Evolutionary conservation across 805 yeast genomes (phyloP), one percentile per base, ranked within the genome.

Genomic region (Teunomyces stri): DNA sequence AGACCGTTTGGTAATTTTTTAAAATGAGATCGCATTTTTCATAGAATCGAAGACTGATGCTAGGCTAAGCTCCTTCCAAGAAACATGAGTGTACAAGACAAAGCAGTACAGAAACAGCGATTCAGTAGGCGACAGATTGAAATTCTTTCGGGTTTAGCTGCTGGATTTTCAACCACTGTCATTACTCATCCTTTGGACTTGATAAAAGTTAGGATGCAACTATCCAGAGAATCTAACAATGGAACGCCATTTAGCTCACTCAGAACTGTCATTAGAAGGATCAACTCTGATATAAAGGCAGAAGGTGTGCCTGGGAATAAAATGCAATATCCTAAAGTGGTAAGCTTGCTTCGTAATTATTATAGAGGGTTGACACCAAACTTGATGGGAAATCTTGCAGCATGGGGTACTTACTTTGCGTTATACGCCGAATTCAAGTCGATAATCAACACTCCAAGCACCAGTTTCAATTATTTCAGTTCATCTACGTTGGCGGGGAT

Each of bases 141-240:
- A 58, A 59, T 81, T 0, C 60, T 83, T 1, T 75, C 94, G 0
- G 97, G 97, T 0, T 64, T 91, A 5, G 60, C 81, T 1, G 96
- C 97, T 0, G 99, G 99, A 0, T 76, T 84, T 33, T 64, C 80
- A 10, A 84, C 97, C 5, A 91, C 98, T 1, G 54, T 87, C 1
- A 70, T 85, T 1, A 84, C 92, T 27, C 99, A 94, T 61, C 99
- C 99, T 1, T 66, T 94, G 40, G 99, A 94, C 64, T 72, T 94
- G 44, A 68, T 91, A 49, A 94, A 94, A 66, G 76, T 89, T 6
- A 70, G 97, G 46, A 69, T 94, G 37, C 99, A 94, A 62, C 74
- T 91, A 29, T 60, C 55, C 13, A 61, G 4, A 25, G 43, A 45
- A 29, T 29, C 42, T 11, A 44, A 38, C 3, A 12, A n/a, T n/a